phyloP scores from a whole-genome alignment of 805 yeast genomes.

The Kodamaea fukazawae region DNA sequence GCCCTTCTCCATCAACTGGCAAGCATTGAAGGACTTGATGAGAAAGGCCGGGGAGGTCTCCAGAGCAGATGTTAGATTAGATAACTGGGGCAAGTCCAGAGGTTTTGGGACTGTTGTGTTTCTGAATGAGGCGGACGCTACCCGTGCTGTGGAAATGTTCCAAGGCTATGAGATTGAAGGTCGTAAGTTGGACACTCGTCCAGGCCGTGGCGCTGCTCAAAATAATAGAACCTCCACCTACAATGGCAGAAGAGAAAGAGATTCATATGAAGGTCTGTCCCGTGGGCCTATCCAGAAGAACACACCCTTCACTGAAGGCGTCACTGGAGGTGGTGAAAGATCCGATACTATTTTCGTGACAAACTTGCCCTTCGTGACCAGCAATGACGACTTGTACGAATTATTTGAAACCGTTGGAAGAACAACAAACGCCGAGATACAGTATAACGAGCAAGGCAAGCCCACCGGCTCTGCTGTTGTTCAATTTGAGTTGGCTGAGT shows the following conservation, averaged over 20 bases:
- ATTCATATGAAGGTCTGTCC: slow-evolving; percentile 13
- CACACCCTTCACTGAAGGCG: slow-evolving; percentile 64
- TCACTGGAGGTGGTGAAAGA: slow-evolving; percentile 56
- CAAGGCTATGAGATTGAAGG: slow-evolving; percentile 74
- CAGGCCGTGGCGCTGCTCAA: slow-evolving; percentile 41
- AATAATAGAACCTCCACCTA: slow-evolving; percentile 9
- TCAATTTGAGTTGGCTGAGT: slow-evolving; percentile 59
- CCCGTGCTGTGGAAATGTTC: slow-evolving; percentile 64
- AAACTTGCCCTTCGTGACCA: slow-evolving; percentile 89
- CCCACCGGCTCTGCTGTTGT: slow-evolving; percentile 87
- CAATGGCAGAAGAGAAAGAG: slow-evolving; percentile 12
- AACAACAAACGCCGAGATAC: slow-evolving; percentile 74
- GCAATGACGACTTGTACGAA: slow-evolving; percentile 78
- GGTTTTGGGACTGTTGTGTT: slow-evolving; percentile 85
- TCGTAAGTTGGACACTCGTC: slow-evolving; percentile 74
- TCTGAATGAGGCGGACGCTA: slow-evolving; percentile 63
- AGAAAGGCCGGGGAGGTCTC: slow-evolving; percentile 72
- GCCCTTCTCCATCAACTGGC: slow-evolving; percentile 83
- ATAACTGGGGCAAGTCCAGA: slow-evolving; percentile 69
- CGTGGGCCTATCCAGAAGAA: slow-evolving; percentile 26
- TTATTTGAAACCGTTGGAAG: slow-evolving; percentile 81
- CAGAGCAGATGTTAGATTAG: slow-evolving; percentile 75
- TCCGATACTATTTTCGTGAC: slow-evolving; percentile 55
- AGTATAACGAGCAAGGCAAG: slow-evolving; percentile 53
- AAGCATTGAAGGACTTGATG: slow-evolving; percentile 80